Conservation (phyloP, 192 early-diverging fungal species). For the Gaertneriomyces semiglobifer region DNA sequence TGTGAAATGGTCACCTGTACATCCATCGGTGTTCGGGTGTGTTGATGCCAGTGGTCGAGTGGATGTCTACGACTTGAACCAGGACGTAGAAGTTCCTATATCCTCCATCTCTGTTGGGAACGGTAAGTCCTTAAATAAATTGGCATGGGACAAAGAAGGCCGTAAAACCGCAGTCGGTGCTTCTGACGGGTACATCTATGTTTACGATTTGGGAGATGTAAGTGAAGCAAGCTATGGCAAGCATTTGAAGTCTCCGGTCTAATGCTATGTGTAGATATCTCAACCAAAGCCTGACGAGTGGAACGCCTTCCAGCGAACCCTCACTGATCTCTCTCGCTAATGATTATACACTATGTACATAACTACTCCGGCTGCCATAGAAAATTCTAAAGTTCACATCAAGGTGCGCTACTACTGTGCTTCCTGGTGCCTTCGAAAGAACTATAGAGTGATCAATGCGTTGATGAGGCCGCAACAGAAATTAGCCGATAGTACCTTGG, state of each 20-base stretch:
- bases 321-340: slow-evolving; percentile 12
- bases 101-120: slow-evolving; percentile 55
- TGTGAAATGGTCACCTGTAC: slow-evolving; percentile 95
- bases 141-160: slow-evolving; percentile 92
- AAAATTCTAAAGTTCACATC: no score
- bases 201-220: slow-evolving; percentile 94
- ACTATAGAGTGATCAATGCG: no score
- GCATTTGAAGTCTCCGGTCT: not conserved
- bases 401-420: no score
- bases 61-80: slow-evolving; percentile 91
- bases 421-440: no score
- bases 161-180: slow-evolving; percentile 74
- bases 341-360: no score
- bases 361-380: no score
- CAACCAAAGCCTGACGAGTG: slow-evolving; percentile 29
- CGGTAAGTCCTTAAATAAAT: slow-evolving; percentile 81
- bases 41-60: slow-evolving; percentile 89
- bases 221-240: not conserved
- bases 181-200: slow-evolving; percentile 75
- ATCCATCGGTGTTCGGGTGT: slow-evolving; percentile 89
- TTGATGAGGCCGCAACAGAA: no score
- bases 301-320: slow-evolving; percentile 26
- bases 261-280: slow-evolving; percentile 9
- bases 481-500: slow-evolving; percentile 9
- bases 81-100: slow-evolving; percentile 74